These are phyloP conservation scores for Saposhnikovia divaricata DNA, from an alignment of 129 eudicot genomes.

Conservation along the genomic window DNA sequence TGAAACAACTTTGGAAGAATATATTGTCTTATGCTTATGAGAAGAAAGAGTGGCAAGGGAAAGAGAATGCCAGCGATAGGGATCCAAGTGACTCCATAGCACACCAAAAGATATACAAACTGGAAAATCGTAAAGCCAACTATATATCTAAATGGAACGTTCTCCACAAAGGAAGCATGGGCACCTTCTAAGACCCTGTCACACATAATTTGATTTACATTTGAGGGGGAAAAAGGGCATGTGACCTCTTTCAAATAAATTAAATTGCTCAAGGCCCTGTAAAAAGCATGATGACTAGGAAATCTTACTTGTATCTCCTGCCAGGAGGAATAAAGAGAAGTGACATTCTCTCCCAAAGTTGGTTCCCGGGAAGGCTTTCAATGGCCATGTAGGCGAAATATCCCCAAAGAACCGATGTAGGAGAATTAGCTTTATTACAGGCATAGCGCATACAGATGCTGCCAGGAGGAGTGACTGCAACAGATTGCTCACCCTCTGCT, in stretches of 20 bases:
- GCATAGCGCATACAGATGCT: constrained; percentile 42
- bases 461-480: constrained; percentile 39
- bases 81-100: too few species aligned
- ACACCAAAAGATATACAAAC: too few species aligned
- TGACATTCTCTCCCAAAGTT: constrained; percentile 42
- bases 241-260: too few species aligned
- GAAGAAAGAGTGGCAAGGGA: too few species aligned
- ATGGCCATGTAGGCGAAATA: constrained; percentile 57
- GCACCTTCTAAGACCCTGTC: constrained; percentile 42
- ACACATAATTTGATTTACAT: not conserved
- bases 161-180: constrained; percentile 45
- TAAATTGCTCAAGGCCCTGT: not conserved
- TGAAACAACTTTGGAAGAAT: too few species aligned
- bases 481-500: constrained; percentile 69
- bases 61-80: too few species aligned
- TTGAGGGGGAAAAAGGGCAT: not conserved
- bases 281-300: not conserved
- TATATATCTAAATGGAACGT: too few species aligned
- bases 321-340: constrained; percentile 31
- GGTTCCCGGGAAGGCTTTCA: constrained; percentile 55
- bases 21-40: too few species aligned
- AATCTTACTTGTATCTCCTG: constrained; percentile 36
- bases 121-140: too few species aligned
- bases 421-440: constrained; percentile 54
- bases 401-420: constrained; percentile 79